phyloP scores from a whole-genome alignment of 2,329 filamentous ascomycete genomes.

The Blastomyces silverae region DNA sequence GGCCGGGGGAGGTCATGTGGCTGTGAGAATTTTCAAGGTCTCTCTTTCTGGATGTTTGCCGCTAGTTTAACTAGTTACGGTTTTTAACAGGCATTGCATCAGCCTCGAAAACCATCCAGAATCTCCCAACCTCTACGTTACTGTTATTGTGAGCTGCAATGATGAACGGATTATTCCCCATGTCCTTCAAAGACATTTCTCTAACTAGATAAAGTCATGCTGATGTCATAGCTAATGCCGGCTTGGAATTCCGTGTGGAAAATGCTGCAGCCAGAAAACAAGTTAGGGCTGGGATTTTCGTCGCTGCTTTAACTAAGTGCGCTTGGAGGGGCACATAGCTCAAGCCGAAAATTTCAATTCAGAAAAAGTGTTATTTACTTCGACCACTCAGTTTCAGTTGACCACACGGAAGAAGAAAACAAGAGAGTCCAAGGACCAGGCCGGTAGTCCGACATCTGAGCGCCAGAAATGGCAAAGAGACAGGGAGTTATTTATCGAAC shows the following conservation, averaged over 20 bases:
- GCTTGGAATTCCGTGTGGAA: not conserved
- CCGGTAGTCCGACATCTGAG: not conserved
- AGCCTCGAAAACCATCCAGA: too few relatives aligned
- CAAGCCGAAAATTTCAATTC: not conserved
- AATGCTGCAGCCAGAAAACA: not conserved
- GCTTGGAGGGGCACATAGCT: not conserved
- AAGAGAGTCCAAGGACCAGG: not conserved
- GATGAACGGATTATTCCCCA: not conserved
- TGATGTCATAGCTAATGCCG: not conserved
- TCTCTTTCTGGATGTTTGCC: too few relatives aligned
- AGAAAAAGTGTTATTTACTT: not conserved
- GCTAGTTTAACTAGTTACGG: not conserved
- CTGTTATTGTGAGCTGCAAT: not conserved
- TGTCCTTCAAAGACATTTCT: not conserved
- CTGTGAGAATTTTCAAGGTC: not conserved
- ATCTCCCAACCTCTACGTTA: not conserved
- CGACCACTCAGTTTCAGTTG: not conserved
- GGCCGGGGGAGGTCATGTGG: not conserved
- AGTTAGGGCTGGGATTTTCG: not conserved
- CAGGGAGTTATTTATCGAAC: not conserved
- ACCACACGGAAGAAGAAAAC: not conserved
- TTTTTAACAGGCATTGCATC: too few relatives aligned
- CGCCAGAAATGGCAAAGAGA: not conserved
- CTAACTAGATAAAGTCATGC: not conserved
- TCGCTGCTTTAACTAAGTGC: not conserved